Percentiles rank a stretch among this genome's conserved stretches.
Evolutionary conservation across 2,329 filamentous ascomycete species (phyloP).

Genomic region (Ophiostoma pallidulum): DNA sequence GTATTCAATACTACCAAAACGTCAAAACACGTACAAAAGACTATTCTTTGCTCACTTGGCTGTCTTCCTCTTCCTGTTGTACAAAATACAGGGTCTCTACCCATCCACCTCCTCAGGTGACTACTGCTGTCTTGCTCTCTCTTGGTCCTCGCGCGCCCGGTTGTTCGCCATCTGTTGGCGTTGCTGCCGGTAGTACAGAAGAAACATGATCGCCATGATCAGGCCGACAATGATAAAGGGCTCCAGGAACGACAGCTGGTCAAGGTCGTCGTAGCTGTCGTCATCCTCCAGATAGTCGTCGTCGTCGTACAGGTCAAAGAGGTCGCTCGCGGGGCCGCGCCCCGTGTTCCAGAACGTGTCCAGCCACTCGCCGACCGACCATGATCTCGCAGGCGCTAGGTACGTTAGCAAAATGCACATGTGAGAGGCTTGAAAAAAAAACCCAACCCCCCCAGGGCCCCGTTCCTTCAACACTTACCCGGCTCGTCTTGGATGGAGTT

Average conservation of each 20-base stretch:
- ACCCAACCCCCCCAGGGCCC: no score
- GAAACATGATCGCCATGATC: constrained; percentile 60
- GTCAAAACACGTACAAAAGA: no score
- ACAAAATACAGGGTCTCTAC: not conserved
- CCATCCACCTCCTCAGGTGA: constrained; percentile 16
- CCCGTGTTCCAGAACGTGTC: constrained; percentile 65
- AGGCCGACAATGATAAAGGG: constrained; percentile 75
- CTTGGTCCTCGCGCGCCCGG: constrained; percentile 28
- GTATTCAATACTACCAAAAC: no score
- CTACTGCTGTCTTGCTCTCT: constrained; percentile 19
- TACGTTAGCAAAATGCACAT: no score
- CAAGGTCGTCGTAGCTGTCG: constrained; percentile 58
- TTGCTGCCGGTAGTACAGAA: constrained; percentile 74
- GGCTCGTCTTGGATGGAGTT: constrained; percentile 89
- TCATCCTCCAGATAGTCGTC: constrained; percentile 30
- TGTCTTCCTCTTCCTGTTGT: not conserved
- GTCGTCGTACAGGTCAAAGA: constrained; percentile 43
- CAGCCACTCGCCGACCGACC: constrained; percentile 79
- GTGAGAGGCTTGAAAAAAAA: no score
- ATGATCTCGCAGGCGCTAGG: constrained; percentile 54
- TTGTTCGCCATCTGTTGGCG: constrained; percentile 48
- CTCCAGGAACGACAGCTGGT: constrained; percentile 62
- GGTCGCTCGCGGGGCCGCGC: constrained; percentile 40
- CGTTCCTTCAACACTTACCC: constrained; percentile 17
- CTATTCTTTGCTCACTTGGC: no score